Base-by-base conservation (phyloP, 163 green algal species). In the Volvox carteri region DNA sequence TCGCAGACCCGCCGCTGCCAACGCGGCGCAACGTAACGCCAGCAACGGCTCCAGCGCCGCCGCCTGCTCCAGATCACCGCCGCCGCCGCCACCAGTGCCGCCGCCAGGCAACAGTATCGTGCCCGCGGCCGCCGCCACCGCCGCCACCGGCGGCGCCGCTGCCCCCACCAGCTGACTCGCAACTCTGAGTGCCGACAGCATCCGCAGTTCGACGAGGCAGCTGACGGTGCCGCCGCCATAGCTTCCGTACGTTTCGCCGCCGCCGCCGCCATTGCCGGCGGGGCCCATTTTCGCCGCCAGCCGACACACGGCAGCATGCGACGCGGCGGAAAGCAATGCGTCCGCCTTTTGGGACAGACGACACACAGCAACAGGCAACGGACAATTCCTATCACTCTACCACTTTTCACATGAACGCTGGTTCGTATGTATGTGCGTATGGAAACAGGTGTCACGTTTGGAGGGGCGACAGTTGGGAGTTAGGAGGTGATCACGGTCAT, bases 151-250 rank as follows among this genome's bases (percentile, higher is more conserved):
- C 46, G 74, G 9, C 0, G 56, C 78, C 6, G 56, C 41, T 1
- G 78, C 37, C 0, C 35, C 79, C 18, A 65, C 5, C 62, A 78
- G n/a, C 44, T 67, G 25, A 44, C 42, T 48, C 1, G 58, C 79
- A 5, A 78, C 60, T n/a, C 79, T 28, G 8, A 86, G 42, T n/a
- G 79, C 79, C 25, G 56, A 58, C 79, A 86, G 79, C 79, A 86
- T 77, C 3, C 62, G 42, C 4, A 86, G 12, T 25, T 78, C 30
- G 2, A 86, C 79, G 8, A 86, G 42, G 41, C 42, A 77, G 42
- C 41, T 11, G 35, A 60, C 30, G 16, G 56, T n/a, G 25, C 58
- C 78, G 78, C 41, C 46, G 8, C 33, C 30, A 35, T 30, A 7
- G 48, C 75, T 18, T 8, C 28, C 52, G 52, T 72, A 72, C 74